These are phyloP conservation scores for Pythium volutum DNA, from an alignment of 352 stramenopile species.

Conservation along the genomic window DNA sequence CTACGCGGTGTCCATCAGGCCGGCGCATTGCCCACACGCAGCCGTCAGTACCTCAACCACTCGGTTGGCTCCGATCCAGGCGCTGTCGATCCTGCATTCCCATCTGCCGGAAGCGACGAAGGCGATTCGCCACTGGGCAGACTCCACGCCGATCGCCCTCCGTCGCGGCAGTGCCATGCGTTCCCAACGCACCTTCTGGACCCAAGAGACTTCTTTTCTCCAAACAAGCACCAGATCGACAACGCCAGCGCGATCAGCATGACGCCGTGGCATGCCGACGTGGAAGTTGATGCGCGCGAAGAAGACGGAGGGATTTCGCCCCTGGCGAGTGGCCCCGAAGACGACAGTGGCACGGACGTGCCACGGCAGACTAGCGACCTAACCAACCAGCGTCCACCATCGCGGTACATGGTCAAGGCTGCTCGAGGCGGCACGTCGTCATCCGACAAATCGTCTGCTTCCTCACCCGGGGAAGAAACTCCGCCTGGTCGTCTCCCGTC, in stretches of 20 bases:
- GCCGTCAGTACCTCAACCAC: constrained; percentile 17
- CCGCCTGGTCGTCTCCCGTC: constrained; percentile 24
- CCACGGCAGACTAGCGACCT: neutral
- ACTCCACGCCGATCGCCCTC: constrained; percentile 39
- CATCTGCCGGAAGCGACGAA: neutral
- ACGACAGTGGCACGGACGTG: neutral
- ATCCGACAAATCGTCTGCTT: constrained; percentile 11
- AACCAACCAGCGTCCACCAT: constrained; percentile 42
- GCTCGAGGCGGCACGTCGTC: constrained; percentile 13
- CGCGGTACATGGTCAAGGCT: constrained; percentile 71
- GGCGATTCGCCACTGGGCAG: neutral
- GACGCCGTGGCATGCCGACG: constrained; percentile 25
- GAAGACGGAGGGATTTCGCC: constrained; percentile 13
- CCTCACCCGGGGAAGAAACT: neutral
- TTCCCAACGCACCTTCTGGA: constrained; percentile 80
- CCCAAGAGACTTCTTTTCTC: constrained; percentile 28
- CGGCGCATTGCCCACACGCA: constrained; percentile 18
- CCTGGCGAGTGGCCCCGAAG: neutral
- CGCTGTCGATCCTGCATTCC: neutral
- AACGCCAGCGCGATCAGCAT: constrained; percentile 10
- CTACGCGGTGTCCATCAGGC: constrained; percentile 14
- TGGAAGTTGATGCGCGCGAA: constrained; percentile 14
- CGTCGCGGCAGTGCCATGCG: constrained; percentile 67
- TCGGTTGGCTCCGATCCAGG: constrained; percentile 6
- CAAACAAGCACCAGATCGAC: constrained; percentile 17